These are phyloP conservation scores for Flaveria ramosissima DNA, from an alignment of 129 eudicot genomes.

Conservation along the genomic window DNA sequence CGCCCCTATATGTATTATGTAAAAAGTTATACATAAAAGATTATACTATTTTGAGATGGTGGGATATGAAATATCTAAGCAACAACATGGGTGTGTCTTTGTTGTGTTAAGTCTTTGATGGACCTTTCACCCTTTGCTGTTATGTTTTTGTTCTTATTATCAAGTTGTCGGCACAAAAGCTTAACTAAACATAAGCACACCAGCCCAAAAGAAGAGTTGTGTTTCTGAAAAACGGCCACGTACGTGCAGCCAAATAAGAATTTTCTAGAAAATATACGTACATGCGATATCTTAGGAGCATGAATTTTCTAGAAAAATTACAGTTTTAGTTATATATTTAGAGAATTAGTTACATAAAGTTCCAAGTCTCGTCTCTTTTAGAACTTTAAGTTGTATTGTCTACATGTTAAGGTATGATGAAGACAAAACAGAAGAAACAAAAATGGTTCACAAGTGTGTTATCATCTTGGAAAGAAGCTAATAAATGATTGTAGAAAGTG, in stretches of 20 bases:
- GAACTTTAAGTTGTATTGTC: neutral
- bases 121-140: neutral
- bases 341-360: neutral
- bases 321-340: neutral
- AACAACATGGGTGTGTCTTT: neutral
- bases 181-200: constrained; percentile 17
- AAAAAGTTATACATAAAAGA: no score
- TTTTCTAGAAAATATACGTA: neutral
- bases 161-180: constrained; percentile 28
- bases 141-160: constrained; percentile 1
- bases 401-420: constrained; percentile 5
- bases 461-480: constrained; percentile 31
- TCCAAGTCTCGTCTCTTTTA: constrained; percentile 6
- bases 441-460: constrained; percentile 32
- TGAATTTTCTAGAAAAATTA: no score
- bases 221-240: neutral
- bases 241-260: neutral
- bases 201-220: neutral
- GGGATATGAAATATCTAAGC: constrained; percentile 1
- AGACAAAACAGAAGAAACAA: constrained; percentile 32
- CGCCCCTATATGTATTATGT: no score
- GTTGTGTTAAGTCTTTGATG: constrained; percentile 4
- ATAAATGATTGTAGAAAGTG: constrained; percentile 28
- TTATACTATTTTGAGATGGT: neutral
- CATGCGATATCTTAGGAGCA: no score